Evolutionary conservation across 2,329 filamentous ascomycete species (phyloP).

Genomic region (Colletotrichum ledebouriae): DNA sequence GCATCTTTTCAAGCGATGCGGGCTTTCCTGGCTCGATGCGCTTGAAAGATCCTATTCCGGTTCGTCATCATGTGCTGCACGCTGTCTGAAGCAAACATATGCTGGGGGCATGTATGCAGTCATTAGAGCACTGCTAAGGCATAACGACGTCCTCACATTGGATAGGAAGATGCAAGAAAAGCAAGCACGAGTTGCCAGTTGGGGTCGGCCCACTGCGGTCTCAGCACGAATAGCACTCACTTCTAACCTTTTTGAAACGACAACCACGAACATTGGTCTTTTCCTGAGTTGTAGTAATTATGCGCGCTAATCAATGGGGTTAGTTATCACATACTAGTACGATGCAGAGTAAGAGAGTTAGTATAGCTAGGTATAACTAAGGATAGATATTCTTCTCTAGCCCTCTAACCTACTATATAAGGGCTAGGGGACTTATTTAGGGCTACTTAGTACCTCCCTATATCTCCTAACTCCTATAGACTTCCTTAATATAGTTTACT

Average conservation of each 20-base stretch:
- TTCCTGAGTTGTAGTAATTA: background rate
- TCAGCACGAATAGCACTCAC: background rate
- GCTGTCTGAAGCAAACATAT: constrained; percentile 3
- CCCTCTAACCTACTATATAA: no score
- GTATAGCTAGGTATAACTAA: no score
- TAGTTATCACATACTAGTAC: no score
- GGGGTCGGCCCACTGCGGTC: background rate
- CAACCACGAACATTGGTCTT: background rate
- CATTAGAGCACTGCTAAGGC: background rate
- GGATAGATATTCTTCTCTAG: no score
- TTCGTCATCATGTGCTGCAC: background rate
- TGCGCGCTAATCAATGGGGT: background rate
- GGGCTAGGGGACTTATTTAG: no score
- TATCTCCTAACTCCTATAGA: no score
- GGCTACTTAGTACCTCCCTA: no score
- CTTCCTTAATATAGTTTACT: no score
- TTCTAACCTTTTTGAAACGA: background rate
- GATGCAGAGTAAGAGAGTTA: no score
- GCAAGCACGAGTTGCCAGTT: background rate
- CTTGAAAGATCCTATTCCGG: background rate
- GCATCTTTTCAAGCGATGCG: background rate
- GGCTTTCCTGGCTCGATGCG: background rate
- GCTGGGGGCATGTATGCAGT: constrained; percentile 17
- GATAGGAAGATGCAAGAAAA: constrained; percentile 2
- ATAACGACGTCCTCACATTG: constrained; percentile 31